phyloP scores from a whole-genome alignment of 2,329 filamentous ascomycete genomes.

The Ceratocystis huliohia region DNA sequence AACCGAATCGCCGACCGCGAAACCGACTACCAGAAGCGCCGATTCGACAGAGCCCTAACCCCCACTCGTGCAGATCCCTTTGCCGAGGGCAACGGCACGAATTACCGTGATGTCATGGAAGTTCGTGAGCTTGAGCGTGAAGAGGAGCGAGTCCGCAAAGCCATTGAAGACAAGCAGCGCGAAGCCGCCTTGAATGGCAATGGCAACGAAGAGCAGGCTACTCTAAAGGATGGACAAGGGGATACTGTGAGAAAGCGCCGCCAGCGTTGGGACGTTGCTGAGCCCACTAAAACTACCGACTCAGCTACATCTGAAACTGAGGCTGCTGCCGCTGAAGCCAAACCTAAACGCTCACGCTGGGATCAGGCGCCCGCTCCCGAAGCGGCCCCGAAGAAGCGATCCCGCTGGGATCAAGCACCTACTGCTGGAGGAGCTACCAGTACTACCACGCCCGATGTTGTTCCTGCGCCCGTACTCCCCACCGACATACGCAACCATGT shows the following conservation, averaged over 20 bases:
- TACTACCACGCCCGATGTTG: slow-evolving; percentile 51
- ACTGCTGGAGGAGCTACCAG: slow-evolving; percentile 63
- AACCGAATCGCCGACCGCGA: slow-evolving; percentile 85
- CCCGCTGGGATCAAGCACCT: slow-evolving; percentile 85
- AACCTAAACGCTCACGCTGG: slow-evolving; percentile 73
- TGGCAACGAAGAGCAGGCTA: slow-evolving; percentile 44
- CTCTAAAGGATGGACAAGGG: slow-evolving; percentile 60
- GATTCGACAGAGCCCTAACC: slow-evolving; percentile 76
- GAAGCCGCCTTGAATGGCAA: slow-evolving; percentile 47
- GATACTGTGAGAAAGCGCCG: slow-evolving; percentile 73
- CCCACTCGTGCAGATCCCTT: slow-evolving; percentile 80
- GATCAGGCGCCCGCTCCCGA: slow-evolving; percentile 60
- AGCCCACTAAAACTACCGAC: slow-evolving; percentile 30
- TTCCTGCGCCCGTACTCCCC: slow-evolving; percentile 69
- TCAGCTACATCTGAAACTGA: slow-evolving; percentile 30
- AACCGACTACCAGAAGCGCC: slow-evolving; percentile 93
- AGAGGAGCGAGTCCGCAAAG: slow-evolving; percentile 70
- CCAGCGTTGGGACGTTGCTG: slow-evolving; percentile 79
- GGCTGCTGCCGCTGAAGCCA: slow-evolving; percentile 39
- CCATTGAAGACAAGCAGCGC: slow-evolving; percentile 61
- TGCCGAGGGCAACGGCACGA: slow-evolving; percentile 60
- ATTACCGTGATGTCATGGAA: slow-evolving; percentile 85
- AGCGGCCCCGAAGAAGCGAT: slow-evolving; percentile 56
- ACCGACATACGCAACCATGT: slow-evolving; percentile 73
- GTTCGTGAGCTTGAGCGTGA: slow-evolving; percentile 82